phyloP scores from a whole-genome alignment of 441 rosid species.

The Daphne laureola region DNA sequence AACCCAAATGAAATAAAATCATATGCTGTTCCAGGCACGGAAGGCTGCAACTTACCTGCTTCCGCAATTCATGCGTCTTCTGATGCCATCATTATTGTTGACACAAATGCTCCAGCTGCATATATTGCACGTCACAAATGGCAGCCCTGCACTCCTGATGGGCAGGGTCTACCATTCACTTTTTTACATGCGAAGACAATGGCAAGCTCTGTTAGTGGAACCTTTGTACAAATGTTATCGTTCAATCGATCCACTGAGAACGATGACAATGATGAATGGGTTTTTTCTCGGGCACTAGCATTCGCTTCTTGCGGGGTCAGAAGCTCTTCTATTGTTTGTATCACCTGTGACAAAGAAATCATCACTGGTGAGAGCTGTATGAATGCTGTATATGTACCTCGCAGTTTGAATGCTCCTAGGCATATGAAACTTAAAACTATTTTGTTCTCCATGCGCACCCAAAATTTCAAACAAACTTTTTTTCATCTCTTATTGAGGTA shows the following conservation, averaged over 20 bases:
- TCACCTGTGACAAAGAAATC: slow-evolving; percentile 68
- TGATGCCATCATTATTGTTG: slow-evolving; percentile 64
- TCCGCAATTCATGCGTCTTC: slow-evolving; percentile 79
- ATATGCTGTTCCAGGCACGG: slow-evolving; percentile 60
- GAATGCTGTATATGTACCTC: background rate
- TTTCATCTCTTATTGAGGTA: too few species aligned
- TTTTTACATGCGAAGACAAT: slow-evolving; percentile 70
- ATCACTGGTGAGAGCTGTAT: slow-evolving; percentile 53
- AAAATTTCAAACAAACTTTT: too few species aligned
- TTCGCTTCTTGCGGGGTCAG: slow-evolving; percentile 75
- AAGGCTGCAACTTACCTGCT: slow-evolving; percentile 88
- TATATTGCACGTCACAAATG: slow-evolving; percentile 79
- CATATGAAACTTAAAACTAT: too few species aligned
- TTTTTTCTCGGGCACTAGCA: slow-evolving; percentile 76
- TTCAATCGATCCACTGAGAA: slow-evolving; percentile 58
- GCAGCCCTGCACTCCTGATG: slow-evolving; percentile 92
- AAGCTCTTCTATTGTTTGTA: slow-evolving; percentile 62
- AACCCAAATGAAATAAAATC: slow-evolving; percentile 77
- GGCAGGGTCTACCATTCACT: slow-evolving; percentile 81
- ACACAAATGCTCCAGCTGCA: slow-evolving; percentile 81
- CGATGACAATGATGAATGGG: slow-evolving; percentile 57
- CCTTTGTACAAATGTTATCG: slow-evolving; percentile 62
- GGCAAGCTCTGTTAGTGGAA: slow-evolving; percentile 52
- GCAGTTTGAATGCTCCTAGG: too few species aligned
- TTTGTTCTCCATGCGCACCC: too few species aligned